These are phyloP conservation scores for Rhizomucor miehei DNA, from an alignment of 371 early-diverging fungal species.

Conservation along the genomic window DNA sequence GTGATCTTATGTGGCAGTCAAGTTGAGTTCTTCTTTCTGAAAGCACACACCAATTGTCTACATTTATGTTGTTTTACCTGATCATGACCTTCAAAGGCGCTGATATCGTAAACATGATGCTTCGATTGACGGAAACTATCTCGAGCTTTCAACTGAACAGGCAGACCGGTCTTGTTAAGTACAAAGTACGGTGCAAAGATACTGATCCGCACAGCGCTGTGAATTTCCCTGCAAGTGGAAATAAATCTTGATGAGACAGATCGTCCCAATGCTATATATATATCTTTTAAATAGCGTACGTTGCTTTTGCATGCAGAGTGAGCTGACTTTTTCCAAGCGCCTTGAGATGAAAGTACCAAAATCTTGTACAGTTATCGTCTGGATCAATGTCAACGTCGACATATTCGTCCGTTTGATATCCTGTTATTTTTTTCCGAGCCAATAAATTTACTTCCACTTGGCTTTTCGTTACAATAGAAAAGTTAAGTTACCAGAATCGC, in stretches of 20 bases:
- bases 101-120: constrained; percentile 9
- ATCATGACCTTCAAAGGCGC: constrained; percentile 22
- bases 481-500: constrained; percentile 43
- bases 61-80: too few species aligned
- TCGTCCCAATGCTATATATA: too few species aligned
- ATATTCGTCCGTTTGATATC: background rate
- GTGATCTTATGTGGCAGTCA: too few species aligned
- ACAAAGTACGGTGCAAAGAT: constrained; percentile 57
- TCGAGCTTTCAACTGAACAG: constrained; percentile 34
- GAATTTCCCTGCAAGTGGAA: constrained; percentile 12
- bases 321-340: background rate
- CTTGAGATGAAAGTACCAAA: background rate
- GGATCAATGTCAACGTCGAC: background rate
- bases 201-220: constrained; percentile 28
- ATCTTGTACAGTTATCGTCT: background rate
- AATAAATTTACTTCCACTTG: background rate
- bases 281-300: constrained; percentile 2
- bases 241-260: too few species aligned
- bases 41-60: too few species aligned
- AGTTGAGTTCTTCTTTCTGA: too few species aligned
- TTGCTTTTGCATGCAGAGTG: background rate
- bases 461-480: too few species aligned
- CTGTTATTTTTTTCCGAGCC: background rate
- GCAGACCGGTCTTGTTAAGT: constrained; percentile 73
- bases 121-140: constrained; percentile 21